Conservation (phyloP, 805 yeast genomes). For the Ogataea allantospora region DNA sequence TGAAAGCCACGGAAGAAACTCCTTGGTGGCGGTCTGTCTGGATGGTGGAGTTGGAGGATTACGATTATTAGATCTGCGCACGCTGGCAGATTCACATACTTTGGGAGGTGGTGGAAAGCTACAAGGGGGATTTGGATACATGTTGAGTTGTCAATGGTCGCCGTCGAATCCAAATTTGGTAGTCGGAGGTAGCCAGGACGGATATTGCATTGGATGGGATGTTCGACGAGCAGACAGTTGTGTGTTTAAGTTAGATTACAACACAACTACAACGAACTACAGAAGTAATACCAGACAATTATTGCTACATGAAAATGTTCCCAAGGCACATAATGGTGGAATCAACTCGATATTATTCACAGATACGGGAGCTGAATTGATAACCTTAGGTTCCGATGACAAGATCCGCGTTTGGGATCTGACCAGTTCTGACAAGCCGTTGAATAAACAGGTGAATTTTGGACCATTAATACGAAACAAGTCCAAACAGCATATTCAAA, state of each 20-base stretch:
- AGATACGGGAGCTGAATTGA: constrained; percentile 57
- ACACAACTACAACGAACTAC: constrained; percentile 24
- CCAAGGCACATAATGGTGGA: constrained; percentile 72
- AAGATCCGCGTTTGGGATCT: constrained; percentile 78
- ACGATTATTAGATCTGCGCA: constrained; percentile 68
- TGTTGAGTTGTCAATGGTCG: constrained; percentile 52
- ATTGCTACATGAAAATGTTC: constrained; percentile 22
- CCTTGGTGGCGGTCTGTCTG: constrained; percentile 71
- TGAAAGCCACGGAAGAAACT: constrained; percentile 42
- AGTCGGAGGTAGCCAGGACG: constrained; percentile 80
- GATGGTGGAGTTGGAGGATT: constrained; percentile 42
- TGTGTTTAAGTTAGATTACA: constrained; percentile 58
- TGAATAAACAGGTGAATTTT: constrained; percentile 66
- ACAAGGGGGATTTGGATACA: constrained; percentile 31
- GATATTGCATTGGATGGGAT: constrained; percentile 85
- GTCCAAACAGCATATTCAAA: constrained; percentile 53
- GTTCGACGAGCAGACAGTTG: constrained; percentile 66
- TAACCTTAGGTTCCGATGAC: constrained; percentile 78
- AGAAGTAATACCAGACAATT: constrained; percentile 22
- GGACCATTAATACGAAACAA: constrained; percentile 76
- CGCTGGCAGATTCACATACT: constrained; percentile 71
- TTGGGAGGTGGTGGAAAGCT: constrained; percentile 38
- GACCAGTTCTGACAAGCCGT: constrained; percentile 42
- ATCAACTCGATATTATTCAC: constrained; percentile 82
- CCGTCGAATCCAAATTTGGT: constrained; percentile 60